Evolutionary conservation across 169 alveolate genomes (phyloP).

Genomic region (Sarcocystis neurona): DNA sequence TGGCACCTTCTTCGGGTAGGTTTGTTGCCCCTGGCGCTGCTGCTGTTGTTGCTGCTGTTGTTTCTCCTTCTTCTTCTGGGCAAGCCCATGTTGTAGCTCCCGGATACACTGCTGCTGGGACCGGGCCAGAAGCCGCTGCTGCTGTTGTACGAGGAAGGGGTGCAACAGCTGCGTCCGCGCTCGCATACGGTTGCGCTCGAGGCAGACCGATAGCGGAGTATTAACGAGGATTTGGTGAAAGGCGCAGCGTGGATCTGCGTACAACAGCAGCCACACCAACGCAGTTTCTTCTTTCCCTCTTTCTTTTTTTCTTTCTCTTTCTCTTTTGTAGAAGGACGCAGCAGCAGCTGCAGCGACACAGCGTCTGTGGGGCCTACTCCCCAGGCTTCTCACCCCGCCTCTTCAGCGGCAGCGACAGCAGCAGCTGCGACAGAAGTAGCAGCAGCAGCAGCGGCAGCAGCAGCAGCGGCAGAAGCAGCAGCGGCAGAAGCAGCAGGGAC

Average conservation of each 20-base stretch:
- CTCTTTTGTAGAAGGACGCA: neutral
- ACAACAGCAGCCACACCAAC: neutral
- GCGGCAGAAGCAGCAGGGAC: no score
- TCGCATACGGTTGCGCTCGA: neutral
- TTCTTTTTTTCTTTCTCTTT: no score
- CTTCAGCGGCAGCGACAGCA: neutral
- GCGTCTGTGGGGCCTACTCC: neutral
- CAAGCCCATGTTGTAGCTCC: neutral
- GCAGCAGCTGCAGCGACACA: neutral
- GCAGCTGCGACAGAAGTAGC: neutral
- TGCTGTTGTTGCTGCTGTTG: neutral
- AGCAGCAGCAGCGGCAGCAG: no score
- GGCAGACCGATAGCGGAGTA: neutral
- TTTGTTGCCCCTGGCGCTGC: neutral
- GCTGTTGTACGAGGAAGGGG: neutral
- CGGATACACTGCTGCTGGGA: neutral
- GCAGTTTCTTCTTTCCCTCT: no score
- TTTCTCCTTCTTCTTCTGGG: neutral
- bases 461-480: no score
- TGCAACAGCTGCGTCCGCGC: neutral
- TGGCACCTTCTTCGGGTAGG: neutral
- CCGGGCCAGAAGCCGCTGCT: neutral
- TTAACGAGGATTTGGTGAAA: conserved; percentile 5
- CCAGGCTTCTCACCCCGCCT: neutral
- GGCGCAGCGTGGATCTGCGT: conserved; percentile 20